Evolutionary conservation across 78 protist genomes (phyloP).

Genomic region (Dictyostelium discoideum): dicty_2.7 NC_007091.3:4457001-4457500

Average conservation of each 20-base stretch:
- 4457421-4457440: not conserved
- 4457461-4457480: slow-evolving; percentile 88
- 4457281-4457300: not conserved
- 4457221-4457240: too few species aligned
- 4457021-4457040: slow-evolving; percentile 28
- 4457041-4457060: not conserved
- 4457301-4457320: too few species aligned
- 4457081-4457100: slow-evolving; percentile 32
- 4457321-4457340: too few species aligned
- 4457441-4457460: slow-evolving; percentile 70
- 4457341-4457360: not conserved
- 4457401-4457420: too few species aligned
- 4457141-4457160: slow-evolving; percentile 45
- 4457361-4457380: not conserved
- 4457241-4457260: too few species aligned
- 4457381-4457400: not conserved
- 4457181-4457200: slow-evolving; percentile 41
- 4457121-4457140: slow-evolving; percentile 48
- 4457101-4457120: slow-evolving; percentile 61
- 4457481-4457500: slow-evolving; percentile 76
- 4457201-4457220: not conserved
- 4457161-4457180: slow-evolving; percentile 57
- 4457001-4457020: slow-evolving; percentile 86
- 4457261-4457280: too few species aligned
- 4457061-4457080: slow-evolving; percentile 47